These are phyloP conservation scores for Penicillium silybi DNA, from an alignment of 495 filamentous ascomycete genomes.

Conservation along the genomic window DNA sequence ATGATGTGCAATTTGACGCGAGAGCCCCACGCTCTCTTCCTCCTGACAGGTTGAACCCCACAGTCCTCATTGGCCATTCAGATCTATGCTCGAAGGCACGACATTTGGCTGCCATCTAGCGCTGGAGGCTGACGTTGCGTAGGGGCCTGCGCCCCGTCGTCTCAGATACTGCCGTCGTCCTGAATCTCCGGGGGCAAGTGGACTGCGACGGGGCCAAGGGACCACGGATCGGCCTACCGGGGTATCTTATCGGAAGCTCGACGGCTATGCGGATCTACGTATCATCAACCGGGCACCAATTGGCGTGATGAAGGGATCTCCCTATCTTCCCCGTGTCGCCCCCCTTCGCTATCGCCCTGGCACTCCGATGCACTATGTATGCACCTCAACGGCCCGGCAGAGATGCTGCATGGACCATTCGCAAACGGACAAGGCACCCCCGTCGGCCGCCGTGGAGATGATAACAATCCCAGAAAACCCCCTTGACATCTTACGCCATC, in stretches of 20 bases:
- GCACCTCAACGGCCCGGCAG: slow-evolving; percentile 9
- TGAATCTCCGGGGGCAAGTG: not conserved
- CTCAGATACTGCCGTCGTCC: not conserved
- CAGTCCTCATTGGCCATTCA: slow-evolving; percentile 6
- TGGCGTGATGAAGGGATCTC: not conserved
- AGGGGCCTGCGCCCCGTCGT: not conserved
- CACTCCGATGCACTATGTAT: not conserved
- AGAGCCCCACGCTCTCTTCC: not conserved
- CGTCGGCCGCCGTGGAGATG: not conserved
- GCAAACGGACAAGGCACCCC: slow-evolving; percentile 5
- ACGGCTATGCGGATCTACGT: slow-evolving; percentile 5
- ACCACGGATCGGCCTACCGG: not conserved
- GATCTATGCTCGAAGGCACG: not conserved
- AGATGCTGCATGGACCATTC: slow-evolving; percentile 12
- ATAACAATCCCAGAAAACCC: not conserved
- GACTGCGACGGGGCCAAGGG: too few species aligned
- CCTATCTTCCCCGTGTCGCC: not conserved
- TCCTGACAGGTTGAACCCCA: not conserved
- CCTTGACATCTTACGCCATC: slow-evolving; percentile 1
- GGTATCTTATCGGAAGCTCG: slow-evolving; percentile 5
- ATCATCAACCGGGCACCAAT: slow-evolving; percentile 12
- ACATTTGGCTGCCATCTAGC: not conserved
- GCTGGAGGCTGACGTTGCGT: not conserved
- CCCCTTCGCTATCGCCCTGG: not conserved
- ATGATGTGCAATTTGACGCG: not conserved